phyloP scores from a whole-genome alignment of 1,139 yeast genomes.

The Lodderomyces theae region DNA sequence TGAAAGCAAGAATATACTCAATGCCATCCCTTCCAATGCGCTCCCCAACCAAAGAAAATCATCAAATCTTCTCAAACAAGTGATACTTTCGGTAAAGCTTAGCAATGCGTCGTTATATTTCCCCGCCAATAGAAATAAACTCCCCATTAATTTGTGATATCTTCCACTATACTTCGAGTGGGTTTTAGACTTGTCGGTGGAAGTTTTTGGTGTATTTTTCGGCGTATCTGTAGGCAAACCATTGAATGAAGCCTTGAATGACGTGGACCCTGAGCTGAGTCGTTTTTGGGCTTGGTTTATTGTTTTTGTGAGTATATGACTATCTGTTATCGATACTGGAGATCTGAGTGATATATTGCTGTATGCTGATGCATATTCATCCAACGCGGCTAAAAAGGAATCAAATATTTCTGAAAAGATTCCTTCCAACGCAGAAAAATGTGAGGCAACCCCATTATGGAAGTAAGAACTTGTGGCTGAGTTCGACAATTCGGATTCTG shows the following conservation, averaged over 20 bases:
- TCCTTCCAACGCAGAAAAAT: conserved; percentile 56
- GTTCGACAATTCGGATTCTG: conserved; percentile 25
- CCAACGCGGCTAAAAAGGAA: conserved; percentile 50
- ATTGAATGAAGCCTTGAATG: conserved; percentile 34
- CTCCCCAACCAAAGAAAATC: conserved; percentile 90
- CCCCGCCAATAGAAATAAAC: conserved; percentile 77
- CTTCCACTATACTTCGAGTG: conserved; percentile 56
- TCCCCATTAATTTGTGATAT: conserved; percentile 71
- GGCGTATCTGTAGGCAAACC: conserved; percentile 10
- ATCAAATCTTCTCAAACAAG: conserved; percentile 55
- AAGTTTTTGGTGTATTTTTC: conserved; percentile 6
- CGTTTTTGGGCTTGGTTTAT: conserved; percentile 51
- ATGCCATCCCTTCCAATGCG: conserved; percentile 75
- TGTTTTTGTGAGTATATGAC: conserved; percentile 48
- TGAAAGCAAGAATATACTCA: conserved; percentile 60
- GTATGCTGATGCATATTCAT: conserved; percentile 66
- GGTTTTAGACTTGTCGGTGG: conserved; percentile 22
- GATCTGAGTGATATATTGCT: conserved; percentile 70
- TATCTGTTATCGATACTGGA: conserved; percentile 63
- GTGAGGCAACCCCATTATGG: conserved; percentile 21
- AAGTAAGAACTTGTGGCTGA: conserved; percentile 18
- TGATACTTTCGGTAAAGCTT: conserved; percentile 70
- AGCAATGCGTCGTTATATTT: conserved; percentile 66
- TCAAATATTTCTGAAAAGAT: conserved; percentile 56
- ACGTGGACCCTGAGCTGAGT: conserved; percentile 37